Evolutionary conservation across 768 basidiomycete genomes (phyloP), one percentile per base, ranked within the genome.

Genomic region (Phaeotremella skinneri): DNA sequence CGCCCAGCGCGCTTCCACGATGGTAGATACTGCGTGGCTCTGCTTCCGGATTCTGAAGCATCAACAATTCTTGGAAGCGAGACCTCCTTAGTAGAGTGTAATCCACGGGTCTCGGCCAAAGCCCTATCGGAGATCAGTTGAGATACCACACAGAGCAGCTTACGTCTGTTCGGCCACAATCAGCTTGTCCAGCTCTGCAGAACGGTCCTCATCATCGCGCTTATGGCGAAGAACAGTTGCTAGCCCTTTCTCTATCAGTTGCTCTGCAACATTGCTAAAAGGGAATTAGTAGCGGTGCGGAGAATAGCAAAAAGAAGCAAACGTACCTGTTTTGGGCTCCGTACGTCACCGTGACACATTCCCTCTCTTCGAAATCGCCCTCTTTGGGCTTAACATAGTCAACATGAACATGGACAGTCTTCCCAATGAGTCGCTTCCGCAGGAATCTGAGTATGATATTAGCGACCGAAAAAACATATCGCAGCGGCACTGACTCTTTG

Each of bases 141-240:
- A n/a, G n/a, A n/a, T n/a, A n/a, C n/a, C n/a, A n/a, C n/a, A 39
- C 26, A 31, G 31, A 45, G 5, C 21, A 3, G 81, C 89, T 78
- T 68, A 93, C 91, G 79, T 79, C 79, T 93, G 91, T 76, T 99
- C 94, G 6, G 92, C 96, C 27, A 87, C 85, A 83, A 97, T 91
- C 43, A 98, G 80, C 79, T 91, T 92, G 79, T 99, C 96, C 64
- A 91, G 91, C 72, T 97, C 94, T 4, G 87, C 83, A n/a, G 93
- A 93, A 48, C 93, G 84, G 68, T 93, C 89, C 76, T 98, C 94
- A 71, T 98, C 94, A 66, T 94, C 93, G 21, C 90, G 85, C 71
- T 86, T 88, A 78, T 99, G 94, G 47, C 94, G 86, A 26, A 98
- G 85, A 9, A 89, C 87, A 56, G 85, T 88, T 2, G 91, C 90